Percentiles rank a stretch among this genome's conserved stretches.
phyloP scores from a whole-genome alignment of 495 filamentous ascomycete species.

The Amphirosellinia nigrospora region DNA sequence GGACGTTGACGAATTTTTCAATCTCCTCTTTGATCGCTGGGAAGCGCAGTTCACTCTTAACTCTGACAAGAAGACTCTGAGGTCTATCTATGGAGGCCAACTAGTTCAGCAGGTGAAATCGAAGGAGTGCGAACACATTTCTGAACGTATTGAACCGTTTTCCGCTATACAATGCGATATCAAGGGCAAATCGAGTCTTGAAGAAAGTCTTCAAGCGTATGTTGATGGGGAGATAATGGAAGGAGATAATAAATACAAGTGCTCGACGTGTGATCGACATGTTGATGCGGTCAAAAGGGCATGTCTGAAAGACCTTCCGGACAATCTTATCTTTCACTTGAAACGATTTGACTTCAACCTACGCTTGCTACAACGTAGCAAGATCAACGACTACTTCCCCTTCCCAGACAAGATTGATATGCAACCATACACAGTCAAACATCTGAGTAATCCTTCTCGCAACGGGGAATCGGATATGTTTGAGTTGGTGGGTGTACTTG shows the following conservation, averaged over 20 bases:
- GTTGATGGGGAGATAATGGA: conserved; percentile 97
- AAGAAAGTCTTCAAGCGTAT: conserved; percentile 90
- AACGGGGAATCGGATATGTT: conserved; percentile 71
- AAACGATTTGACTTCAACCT: conserved; percentile 98
- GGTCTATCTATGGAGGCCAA: conserved; percentile 88
- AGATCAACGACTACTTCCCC: conserved; percentile 94
- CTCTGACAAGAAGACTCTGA: conserved; percentile 75
- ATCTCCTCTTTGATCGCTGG: conserved; percentile 87
- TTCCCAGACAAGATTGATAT: conserved; percentile 89
- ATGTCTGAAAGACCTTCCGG: conserved; percentile 90
- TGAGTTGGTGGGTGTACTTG: conserved; percentile 88
- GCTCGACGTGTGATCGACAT: conserved; percentile 85
- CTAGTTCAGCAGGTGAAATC: conserved; percentile 94
- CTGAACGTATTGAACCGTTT: conserved; percentile 86
- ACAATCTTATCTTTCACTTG: conserved; percentile 94
- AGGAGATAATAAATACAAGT: conserved; percentile 98
- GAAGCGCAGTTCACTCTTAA: conserved; percentile 77
- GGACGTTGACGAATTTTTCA: conserved; percentile 99
- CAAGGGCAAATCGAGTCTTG: conserved; percentile 82
- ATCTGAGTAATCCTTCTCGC: conserved; percentile 70
- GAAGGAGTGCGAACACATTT: conserved; percentile 92
- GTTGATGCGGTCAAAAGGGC: conserved; percentile 95
- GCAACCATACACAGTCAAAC: conserved; percentile 84
- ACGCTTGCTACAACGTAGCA: conserved; percentile 79
- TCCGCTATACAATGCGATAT: conserved; percentile 97